A percentile compares a stretch with the other conserved stretches of the same genome.
These are phyloP conservation scores for Pachyrhizus erosus DNA, from an alignment of 306 rosid genomes.

Conservation along the genomic window DNA sequence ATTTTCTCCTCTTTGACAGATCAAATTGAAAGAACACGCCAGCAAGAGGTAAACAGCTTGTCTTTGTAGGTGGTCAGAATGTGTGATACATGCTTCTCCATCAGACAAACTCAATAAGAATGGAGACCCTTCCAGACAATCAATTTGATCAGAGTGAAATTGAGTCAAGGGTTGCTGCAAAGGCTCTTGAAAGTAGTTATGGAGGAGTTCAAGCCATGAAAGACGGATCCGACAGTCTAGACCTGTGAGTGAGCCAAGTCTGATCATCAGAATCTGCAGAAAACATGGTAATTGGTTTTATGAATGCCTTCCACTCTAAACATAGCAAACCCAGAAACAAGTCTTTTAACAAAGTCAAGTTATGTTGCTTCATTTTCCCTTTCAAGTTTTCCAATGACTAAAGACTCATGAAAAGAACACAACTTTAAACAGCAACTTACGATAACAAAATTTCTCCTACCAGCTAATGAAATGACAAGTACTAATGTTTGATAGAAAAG, in stretches of 20 bases:
- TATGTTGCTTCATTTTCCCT: neutral
- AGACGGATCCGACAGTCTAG: constrained; percentile 52
- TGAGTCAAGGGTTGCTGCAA: constrained; percentile 55
- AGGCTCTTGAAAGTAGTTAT: constrained; percentile 61
- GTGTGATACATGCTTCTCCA: constrained; percentile 50
- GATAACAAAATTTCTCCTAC: neutral
- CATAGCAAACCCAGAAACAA: constrained; percentile 24
- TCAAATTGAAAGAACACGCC: constrained; percentile 66
- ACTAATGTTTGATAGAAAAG: neutral
- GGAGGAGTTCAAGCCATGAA: constrained; percentile 80
- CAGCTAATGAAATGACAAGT: neutral
- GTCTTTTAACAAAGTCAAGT: neutral
- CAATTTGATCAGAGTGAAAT: constrained; percentile 53
- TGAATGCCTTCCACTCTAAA: constrained; percentile 24
- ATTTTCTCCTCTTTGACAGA: constrained; percentile 47
- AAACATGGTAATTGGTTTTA: constrained; percentile 18
- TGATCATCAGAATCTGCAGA: constrained; percentile 80
- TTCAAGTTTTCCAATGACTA: constrained; percentile 21
- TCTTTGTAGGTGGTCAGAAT: constrained; percentile 73
- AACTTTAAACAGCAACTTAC: neutral
- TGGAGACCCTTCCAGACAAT: constrained; percentile 83
- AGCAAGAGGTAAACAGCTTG: constrained; percentile 75
- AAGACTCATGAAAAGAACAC: neutral
- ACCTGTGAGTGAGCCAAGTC: constrained; percentile 62
- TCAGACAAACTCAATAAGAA: constrained; percentile 64